These are phyloP conservation scores for Botryotinia globosa DNA, from an alignment of 2,329 filamentous ascomycete genomes.

Conservation along the genomic window DNA sequence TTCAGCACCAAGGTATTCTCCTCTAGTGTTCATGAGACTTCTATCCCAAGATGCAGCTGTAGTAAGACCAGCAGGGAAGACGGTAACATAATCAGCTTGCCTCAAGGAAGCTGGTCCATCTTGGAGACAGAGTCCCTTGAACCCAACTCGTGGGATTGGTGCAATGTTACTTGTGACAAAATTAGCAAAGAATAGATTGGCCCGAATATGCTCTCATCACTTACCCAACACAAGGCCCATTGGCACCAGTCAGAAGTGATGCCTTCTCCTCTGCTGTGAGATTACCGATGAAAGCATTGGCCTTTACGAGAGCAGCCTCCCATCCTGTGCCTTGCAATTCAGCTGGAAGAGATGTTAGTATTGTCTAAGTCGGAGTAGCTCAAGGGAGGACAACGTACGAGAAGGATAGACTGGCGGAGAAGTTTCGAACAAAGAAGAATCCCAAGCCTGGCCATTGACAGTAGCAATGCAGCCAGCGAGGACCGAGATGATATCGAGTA, in stretches of 20 bases:
- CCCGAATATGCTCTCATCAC: background rate
- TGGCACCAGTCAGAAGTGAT: conserved; percentile 27
- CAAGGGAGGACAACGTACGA: conserved; percentile 25
- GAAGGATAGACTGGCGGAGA: conserved; percentile 32
- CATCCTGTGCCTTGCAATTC: conserved; percentile 43
- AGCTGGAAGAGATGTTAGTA: conserved; percentile 26
- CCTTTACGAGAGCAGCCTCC: conserved; percentile 67
- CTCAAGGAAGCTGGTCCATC: conserved; percentile 62
- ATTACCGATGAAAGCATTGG: conserved; percentile 61
- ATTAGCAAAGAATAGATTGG: background rate
- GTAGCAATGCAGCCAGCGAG: conserved; percentile 15
- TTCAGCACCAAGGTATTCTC: conserved; percentile 52
- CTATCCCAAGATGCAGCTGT: conserved; percentile 67
- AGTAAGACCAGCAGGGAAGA: conserved; percentile 65
- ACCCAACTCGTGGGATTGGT: conserved; percentile 30
- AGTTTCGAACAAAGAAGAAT: conserved; percentile 13
- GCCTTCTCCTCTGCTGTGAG: conserved; percentile 79
- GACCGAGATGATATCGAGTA: conserved; percentile 10
- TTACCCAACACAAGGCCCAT: conserved; percentile 24
- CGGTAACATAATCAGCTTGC: conserved; percentile 67
- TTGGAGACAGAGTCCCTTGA: conserved; percentile 34
- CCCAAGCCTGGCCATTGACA: conserved; percentile 16
- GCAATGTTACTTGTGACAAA: conserved; percentile 29
- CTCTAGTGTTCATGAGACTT: conserved; percentile 53
- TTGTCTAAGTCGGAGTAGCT: background rate